Conservation (phyloP, 2,329 filamentous ascomycete species). For the Sporothrix humicola region DNA sequence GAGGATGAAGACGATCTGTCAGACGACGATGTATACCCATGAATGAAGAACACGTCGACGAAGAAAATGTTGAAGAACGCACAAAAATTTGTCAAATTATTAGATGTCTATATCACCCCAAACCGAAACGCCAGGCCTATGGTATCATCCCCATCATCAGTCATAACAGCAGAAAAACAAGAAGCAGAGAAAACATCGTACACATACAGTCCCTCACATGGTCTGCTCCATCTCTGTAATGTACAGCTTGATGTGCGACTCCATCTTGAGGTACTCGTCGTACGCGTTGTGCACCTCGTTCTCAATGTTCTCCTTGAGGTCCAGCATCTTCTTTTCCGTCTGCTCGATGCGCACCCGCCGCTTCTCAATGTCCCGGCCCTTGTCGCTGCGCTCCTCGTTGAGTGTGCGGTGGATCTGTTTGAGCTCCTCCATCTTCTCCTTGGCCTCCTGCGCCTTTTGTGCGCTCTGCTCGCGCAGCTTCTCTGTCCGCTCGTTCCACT, state of each 20-base stretch:
- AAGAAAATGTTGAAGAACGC: no score
- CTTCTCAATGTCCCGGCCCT: slow-evolving; percentile 90
- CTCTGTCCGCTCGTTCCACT: slow-evolving; percentile 86
- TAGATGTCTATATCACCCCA: background rate
- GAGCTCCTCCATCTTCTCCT: slow-evolving; percentile 89
- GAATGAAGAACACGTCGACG: no score
- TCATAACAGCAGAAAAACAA: slow-evolving; percentile 32
- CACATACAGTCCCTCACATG: slow-evolving; percentile 50
- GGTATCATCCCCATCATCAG: slow-evolving; percentile 46
- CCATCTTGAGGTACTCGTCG: slow-evolving; percentile 96
- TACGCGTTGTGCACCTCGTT: slow-evolving; percentile 88
- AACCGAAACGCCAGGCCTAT: slow-evolving; percentile 38
- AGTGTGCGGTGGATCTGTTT: slow-evolving; percentile 78
- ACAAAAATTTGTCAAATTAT: slow-evolving; percentile 14
- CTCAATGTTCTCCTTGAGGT: slow-evolving; percentile 97
- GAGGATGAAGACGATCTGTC: slow-evolving; percentile 35
- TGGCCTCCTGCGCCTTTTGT: slow-evolving; percentile 79
- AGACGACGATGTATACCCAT: slow-evolving; percentile 31
- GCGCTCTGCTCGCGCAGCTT: slow-evolving; percentile 80
- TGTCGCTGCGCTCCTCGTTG: slow-evolving; percentile 82
- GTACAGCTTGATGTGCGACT: slow-evolving; percentile 95
- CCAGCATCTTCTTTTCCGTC: slow-evolving; percentile 99
- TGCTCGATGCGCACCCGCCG: slow-evolving; percentile 93
- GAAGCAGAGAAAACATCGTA: slow-evolving; percentile 19
- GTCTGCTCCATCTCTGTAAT: slow-evolving; percentile 99